Conservation (phyloP, 371 early-diverging fungal genomes). For the Dipsacomyces acuminosporus region DNA sequence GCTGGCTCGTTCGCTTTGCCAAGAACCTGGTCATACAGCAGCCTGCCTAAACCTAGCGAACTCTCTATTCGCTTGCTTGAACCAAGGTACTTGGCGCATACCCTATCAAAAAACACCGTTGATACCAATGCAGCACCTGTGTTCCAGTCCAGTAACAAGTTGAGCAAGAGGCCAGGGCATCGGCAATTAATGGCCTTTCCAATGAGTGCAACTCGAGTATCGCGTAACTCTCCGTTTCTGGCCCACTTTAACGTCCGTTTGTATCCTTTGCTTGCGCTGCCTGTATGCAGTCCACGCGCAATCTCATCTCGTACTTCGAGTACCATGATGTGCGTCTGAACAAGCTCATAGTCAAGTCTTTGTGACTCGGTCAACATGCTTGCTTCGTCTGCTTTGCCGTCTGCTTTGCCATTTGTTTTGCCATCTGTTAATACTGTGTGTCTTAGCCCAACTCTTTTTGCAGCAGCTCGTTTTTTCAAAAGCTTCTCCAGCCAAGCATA, state of each 20-base stretch:
- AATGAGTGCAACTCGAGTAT: conserved; percentile 6
- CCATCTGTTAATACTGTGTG: no score
- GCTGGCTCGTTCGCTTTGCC: neutral
- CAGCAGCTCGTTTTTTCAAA: no score
- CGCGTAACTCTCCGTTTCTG: conserved; percentile 1
- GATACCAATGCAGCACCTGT: neutral
- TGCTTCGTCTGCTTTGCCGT: neutral
- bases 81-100: neutral
- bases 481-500: no score
- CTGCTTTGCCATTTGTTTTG: neutral
- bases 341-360: conserved; percentile 3
- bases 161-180: conserved; percentile 15
- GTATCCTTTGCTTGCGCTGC: neutral
- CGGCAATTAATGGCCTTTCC: neutral
- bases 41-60: neutral
- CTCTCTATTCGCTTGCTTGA: neutral
- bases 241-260: neutral
- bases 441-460: no score
- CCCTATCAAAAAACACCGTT: neutral
- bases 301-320: conserved; percentile 5
- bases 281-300: conserved; percentile 14
- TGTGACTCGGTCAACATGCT: neutral
- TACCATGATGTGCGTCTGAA: conserved; percentile 9
- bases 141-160: conserved; percentile 15
- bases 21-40: neutral